Base-by-base conservation (phyloP, 768 basidiomycete genomes). In the Sistotremastrum niveocremeum region DNA sequence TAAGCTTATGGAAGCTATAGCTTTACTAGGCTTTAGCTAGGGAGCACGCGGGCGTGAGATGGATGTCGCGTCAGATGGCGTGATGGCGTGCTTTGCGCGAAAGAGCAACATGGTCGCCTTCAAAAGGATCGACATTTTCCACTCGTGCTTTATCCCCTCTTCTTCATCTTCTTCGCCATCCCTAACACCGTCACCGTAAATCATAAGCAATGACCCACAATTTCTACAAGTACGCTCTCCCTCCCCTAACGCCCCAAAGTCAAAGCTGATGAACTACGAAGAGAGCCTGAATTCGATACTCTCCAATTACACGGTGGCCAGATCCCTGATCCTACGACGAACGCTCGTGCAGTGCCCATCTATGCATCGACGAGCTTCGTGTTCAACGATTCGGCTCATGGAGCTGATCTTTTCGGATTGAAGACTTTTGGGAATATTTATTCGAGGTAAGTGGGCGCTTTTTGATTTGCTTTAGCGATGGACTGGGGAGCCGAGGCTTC, bases 301-400 rank as follows among this genome's bases (percentile, higher is more conserved):
- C 66, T 87, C 41, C 83, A 85, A 60, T 67, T 87, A 4, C 85
- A 89, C 57, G 85, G 77, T 11, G 85, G 85, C 1, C 79, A 84
- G 50, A 62, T 60, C 8, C 70, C 73, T 7, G 82, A 84, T 60
- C 59, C 73, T 0, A 57, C 77, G 1, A 83, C 80, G 0, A 77
- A 81, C 47, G 80, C 86, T 4, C 73, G 84, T 3, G 86, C 84
- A 3, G 74, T 76, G 0, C 86, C 86, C 1, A 85, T 89, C 55
- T 86, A 85, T 48, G 76, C 81, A 0, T 65, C 78, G 9, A 80
- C 81, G 3, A 77, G 76, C 52, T 86, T 77, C 50, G 74, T 76
- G 12, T 86, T 85, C 69, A 77, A 85, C 54, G 66, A 81, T 57
- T 76, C 80, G 39, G 69, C 73, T 77, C 83, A 86, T 57, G 83